Conservation (phyloP, 139 green algal species). For the Tetraselmis chui region DNA sequence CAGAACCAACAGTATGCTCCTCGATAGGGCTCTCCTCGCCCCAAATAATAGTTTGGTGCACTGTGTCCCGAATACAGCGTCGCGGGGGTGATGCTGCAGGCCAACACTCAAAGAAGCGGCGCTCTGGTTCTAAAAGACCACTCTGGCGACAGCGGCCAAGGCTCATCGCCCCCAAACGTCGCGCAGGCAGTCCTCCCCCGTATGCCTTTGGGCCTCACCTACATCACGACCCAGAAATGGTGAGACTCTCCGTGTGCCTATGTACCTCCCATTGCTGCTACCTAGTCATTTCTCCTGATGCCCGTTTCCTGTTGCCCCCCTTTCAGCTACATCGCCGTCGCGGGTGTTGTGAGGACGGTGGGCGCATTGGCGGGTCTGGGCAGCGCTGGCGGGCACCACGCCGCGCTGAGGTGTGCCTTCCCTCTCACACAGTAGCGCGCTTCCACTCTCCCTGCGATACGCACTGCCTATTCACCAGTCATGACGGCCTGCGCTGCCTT, state of each 20-base stretch:
- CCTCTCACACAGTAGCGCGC: too few relatives aligned
- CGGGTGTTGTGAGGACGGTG: constrained; percentile 30
- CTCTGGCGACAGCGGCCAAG: not conserved
- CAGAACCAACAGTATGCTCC: too few relatives aligned
- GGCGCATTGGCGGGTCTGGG: constrained; percentile 28
- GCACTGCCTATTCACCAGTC: too few relatives aligned
- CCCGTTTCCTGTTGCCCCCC: too few relatives aligned
- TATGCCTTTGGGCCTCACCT: constrained; percentile 48
- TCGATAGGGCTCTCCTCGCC: too few relatives aligned
- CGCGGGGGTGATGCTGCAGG: not conserved
- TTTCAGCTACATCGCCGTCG: constrained; percentile 47
- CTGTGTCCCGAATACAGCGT: not conserved
- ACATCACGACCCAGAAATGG: constrained; percentile 27
- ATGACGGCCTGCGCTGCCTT: too few relatives aligned
- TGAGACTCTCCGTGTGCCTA: not conserved
- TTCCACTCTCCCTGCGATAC: too few relatives aligned
- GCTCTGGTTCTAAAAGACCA: not conserved
- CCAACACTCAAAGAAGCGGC: not conserved
- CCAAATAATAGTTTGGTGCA: too few relatives aligned
- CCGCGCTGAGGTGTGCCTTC: not conserved
- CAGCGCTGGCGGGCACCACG: not conserved
- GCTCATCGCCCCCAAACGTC: not conserved
- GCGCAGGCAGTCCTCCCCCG: constrained; percentile 41
- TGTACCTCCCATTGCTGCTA: too few relatives aligned
- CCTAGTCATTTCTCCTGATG: too few relatives aligned